Evolutionary conservation across 257 asterid species (phyloP).

Genomic region (Solanum commersonii): DNA sequence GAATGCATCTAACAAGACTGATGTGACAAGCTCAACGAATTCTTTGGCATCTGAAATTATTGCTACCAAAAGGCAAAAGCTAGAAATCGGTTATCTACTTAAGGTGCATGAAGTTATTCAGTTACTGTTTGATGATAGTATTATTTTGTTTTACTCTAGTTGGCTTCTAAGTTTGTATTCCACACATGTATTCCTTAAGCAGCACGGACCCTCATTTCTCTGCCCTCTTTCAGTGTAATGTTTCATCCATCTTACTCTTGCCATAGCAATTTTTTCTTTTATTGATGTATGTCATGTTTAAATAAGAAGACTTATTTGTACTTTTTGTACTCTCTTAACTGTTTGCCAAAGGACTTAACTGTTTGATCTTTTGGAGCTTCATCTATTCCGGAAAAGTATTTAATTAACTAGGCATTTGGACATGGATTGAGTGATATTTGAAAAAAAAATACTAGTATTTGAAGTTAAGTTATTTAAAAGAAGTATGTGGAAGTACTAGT

Average conservation of each 20-base stretch:
- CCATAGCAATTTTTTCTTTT: neutral
- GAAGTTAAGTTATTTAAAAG: neutral
- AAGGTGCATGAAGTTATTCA: slow-evolving; percentile 31
- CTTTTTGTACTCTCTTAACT: neutral
- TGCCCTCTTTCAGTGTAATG: neutral
- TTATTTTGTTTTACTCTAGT: neutral
- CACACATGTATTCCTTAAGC: neutral
- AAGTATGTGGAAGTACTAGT: neutral
- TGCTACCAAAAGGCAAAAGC: slow-evolving; percentile 73
- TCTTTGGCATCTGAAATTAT: slow-evolving; percentile 18
- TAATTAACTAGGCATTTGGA: neutral
- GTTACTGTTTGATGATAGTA: neutral
- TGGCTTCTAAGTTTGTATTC: neutral
- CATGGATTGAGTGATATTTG: neutral
- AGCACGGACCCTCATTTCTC: neutral
- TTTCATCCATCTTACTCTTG: neutral
- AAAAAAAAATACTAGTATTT: neutral
- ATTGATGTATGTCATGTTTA: neutral
- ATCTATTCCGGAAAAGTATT: neutral
- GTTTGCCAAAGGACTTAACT: neutral
- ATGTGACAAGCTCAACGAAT: slow-evolving; percentile 16
- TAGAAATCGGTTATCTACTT: slow-evolving; percentile 63
- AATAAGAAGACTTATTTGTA: neutral
- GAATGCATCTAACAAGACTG: slow-evolving; percentile 13
- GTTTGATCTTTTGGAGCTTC: neutral